Base-by-base conservation (phyloP, 306 rosid genomes). In the Castanea sativa region DNA sequence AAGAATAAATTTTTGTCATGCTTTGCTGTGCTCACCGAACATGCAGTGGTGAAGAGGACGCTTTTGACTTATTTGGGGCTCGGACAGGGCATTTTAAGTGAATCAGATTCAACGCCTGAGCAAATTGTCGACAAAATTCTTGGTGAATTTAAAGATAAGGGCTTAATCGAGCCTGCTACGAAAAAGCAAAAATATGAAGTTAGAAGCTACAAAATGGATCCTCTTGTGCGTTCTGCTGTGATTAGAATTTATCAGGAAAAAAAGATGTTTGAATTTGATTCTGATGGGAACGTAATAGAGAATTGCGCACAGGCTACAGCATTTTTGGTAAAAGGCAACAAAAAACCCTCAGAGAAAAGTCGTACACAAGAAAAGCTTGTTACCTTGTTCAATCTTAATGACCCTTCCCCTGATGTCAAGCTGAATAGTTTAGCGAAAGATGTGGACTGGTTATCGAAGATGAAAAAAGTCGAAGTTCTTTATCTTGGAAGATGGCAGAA, bases 31-130 rank as follows among this genome's bases (percentile, higher is more conserved):
- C 76, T 85, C 56, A 76, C 76, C 0, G 83, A 18, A 16, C 29
- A 56, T 63, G 83, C 30, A 23, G 78, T 70, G 61, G 29, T 85
- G 29, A 85, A 75, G 83, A 81, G 57, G 81, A 73, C 69, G 63
- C 58, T 76, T 56, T 38, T 85, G 73, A 59, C 82, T 1, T 64
- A 82, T 49, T 81, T 83, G 86, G 78, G 81, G 86, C 18, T 78
- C 4, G 86, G 83, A 78, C 71, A 64, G 65, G 78, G 1, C 9
- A 1, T 1, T 59, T 4, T 59, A 7, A 7, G 23, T 21, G 23
- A 0, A 0, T 0, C 61, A 0, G 12, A 61, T 71, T 30, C n/a
- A 0, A 58, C 45, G 2, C 75, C 76, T 0, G 69, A 77, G 70
- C 0, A 55, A 29, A 4, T 9, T 55, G 76, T 65, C 0, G 70